Percentiles rank a stretch among this genome's conserved stretches.
phyloP scores from a whole-genome alignment of 2,329 filamentous ascomycete species.

The Arthrobotrys conoides region DNA sequence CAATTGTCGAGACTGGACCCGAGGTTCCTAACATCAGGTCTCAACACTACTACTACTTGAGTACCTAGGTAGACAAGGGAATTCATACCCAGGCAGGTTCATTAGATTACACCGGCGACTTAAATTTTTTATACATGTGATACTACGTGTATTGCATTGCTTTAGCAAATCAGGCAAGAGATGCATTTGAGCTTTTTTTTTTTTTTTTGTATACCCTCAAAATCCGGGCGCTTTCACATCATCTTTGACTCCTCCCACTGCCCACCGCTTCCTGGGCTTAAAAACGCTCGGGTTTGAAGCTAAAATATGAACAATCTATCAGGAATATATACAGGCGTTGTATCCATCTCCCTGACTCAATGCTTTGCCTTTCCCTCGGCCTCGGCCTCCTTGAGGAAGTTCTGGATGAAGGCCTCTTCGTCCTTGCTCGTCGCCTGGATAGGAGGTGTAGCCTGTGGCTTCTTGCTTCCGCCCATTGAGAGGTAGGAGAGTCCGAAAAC shows the following conservation, averaged over 20 bases:
- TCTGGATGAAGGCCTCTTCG: constrained; percentile 64
- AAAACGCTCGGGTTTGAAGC: background rate
- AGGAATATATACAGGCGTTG: constrained; percentile 29
- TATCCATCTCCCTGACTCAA: constrained; percentile 35
- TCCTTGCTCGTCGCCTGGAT: constrained; percentile 63
- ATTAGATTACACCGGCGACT: constrained; percentile 1
- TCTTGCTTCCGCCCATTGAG: constrained; percentile 60
- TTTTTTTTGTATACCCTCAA: constrained; percentile 9
- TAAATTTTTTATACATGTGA: constrained; percentile 30
- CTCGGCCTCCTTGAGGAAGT: constrained; percentile 63
- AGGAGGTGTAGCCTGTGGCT: constrained; percentile 62
- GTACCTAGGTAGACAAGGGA: too few relatives aligned
- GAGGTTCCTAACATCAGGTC: background rate
- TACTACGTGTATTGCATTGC: background rate
- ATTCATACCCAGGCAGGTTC: background rate
- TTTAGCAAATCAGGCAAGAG: constrained; percentile 18
- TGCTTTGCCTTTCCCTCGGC: constrained; percentile 63
- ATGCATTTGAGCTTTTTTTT: constrained; percentile 20
- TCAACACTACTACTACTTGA: too few relatives aligned
- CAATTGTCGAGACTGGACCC: background rate
- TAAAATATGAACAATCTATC: constrained; percentile 1
- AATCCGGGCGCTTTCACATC: background rate
- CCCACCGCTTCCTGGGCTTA: background rate
- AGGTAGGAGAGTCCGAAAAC: constrained; percentile 53
- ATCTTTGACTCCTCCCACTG: background rate